A percentile compares a stretch with the other conserved stretches of the same genome.
phyloP scores from a whole-genome alignment of 805 yeast species.

The Wickerhamomyces alni region DNA sequence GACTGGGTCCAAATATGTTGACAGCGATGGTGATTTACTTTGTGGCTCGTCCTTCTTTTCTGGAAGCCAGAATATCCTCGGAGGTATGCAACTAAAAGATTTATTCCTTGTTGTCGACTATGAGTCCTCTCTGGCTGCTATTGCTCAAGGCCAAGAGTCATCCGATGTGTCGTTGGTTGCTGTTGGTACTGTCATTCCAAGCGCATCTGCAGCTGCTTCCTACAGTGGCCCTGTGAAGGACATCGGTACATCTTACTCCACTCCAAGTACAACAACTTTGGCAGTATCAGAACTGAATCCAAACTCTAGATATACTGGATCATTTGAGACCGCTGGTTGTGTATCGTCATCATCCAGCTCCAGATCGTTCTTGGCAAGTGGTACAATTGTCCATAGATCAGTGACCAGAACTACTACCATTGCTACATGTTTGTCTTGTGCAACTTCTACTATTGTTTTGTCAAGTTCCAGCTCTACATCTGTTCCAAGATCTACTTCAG shows the following conservation, averaged over 20 bases:
- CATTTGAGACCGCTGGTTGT: neutral
- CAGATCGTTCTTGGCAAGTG: neutral
- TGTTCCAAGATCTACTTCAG: no score
- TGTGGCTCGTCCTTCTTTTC: slow-evolving; percentile 10
- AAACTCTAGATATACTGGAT: neutral
- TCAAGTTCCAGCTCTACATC: no score
- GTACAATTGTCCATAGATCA: neutral
- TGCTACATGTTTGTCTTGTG: neutral
- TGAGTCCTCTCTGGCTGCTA: slow-evolving; percentile 13
- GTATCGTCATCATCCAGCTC: neutral
- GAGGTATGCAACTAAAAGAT: slow-evolving; percentile 10
- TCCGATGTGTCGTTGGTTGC: slow-evolving; percentile 7
- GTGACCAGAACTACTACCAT: neutral
- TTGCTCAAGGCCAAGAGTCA: slow-evolving; percentile 9
- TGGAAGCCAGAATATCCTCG: slow-evolving; percentile 4
- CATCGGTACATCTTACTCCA: neutral
- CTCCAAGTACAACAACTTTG: neutral
- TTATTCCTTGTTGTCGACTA: slow-evolving; percentile 14
- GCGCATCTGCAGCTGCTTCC: slow-evolving; percentile 8
- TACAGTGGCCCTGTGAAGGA: no score
- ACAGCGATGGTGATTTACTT: slow-evolving; percentile 11
- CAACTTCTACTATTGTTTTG: neutral
- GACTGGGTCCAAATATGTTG: slow-evolving; percentile 4
- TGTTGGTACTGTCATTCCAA: slow-evolving; percentile 13
- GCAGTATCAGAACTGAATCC: neutral